Percentiles rank a stretch among this genome's conserved stretches.
Evolutionary conservation across 2,329 filamentous ascomycete species (phyloP).

Genomic region (Tolypocladium capitatum): DNA sequence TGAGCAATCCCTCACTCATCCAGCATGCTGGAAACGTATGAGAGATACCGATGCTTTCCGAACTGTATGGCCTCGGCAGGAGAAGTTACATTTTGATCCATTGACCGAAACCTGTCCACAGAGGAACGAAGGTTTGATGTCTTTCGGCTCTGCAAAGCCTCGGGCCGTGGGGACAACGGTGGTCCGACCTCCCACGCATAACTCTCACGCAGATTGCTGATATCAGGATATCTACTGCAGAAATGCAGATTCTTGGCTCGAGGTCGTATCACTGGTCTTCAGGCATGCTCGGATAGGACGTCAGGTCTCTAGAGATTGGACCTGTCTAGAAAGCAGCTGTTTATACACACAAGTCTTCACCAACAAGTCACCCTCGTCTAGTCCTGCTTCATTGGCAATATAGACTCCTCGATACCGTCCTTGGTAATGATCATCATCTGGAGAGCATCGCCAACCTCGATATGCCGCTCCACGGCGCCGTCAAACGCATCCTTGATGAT

Average conservation of each 20-base stretch:
- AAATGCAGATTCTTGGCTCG: background rate
- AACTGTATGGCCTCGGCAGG: background rate
- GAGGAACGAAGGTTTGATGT: background rate
- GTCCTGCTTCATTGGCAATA: constrained; percentile 78
- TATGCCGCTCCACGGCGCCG: constrained; percentile 94
- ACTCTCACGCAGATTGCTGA: background rate
- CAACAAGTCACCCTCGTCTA: constrained; percentile 28
- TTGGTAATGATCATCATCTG: constrained; percentile 91
- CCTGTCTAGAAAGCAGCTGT: constrained; percentile 8
- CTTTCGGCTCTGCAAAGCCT: background rate
- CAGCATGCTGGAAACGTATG: too few relatives aligned
- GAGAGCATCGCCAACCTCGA: constrained; percentile 91
- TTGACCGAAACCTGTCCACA: background rate
- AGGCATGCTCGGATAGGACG: background rate
- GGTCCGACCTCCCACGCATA: background rate
- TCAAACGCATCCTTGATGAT: constrained; percentile 96
- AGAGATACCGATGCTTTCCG: too few relatives aligned
- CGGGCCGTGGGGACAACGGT: background rate
- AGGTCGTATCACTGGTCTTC: background rate
- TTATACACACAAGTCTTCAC: constrained; percentile 16
- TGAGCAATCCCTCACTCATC: too few relatives aligned
- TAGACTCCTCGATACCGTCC: constrained; percentile 77
- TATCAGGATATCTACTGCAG: too few relatives aligned
- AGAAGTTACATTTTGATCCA: background rate
- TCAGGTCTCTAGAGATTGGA: background rate